Evolutionary conservation across 371 early-diverging fungal genomes (phyloP), one percentile per base, ranked within the genome.

Genomic region (Apophysomyces trapeziformis): DNA sequence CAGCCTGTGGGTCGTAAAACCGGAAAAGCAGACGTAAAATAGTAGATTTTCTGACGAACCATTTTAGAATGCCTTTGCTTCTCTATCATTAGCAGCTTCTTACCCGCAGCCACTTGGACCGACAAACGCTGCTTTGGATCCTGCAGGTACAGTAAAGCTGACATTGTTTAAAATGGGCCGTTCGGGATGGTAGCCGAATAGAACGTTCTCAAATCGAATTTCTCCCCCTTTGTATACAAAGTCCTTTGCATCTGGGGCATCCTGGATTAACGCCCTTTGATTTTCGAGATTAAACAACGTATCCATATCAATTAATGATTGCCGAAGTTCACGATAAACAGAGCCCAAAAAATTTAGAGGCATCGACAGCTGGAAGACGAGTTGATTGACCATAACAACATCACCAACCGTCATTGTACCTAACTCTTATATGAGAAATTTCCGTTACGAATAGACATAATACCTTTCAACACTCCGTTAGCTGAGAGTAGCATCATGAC

Each of bases 271-370:
- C 32, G 85, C 80, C 38, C 84, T 61, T 18, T 91, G 85, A 14
- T 85, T 83, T 58, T 90, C 90, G 38, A 98, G 84, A 44, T 89
- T 85, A 69, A 98, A 96, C 88, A 98, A 88, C 43, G 92, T 87
- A 58, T 96, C 96, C 97, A 99, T 97, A 70, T 99, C 99, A 57
- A 95, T 89, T 50, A 99, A 78, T 1, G 92, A 89, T 77, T 99
- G 98, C 39, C 92, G 87, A 35, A 95, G 86, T 77, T 97, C 98
- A 61, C 99, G 87, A 71, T 99, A 99, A 5, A 97, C 96, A 11
- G 94, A 92, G n/a, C 99, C 99, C 71, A 98, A 77, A 75, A 98
- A 98, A 83, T 97, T 96, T 47, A 98, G 87, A 14, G 98, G 98
- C 77, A 96, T 82, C 0, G 95, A 93, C 5, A 96, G 82, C 70